These are phyloP conservation scores for Fusarium guadeloupense DNA, from an alignment of 2,329 filamentous ascomycete species.

Conservation along the genomic window DNA sequence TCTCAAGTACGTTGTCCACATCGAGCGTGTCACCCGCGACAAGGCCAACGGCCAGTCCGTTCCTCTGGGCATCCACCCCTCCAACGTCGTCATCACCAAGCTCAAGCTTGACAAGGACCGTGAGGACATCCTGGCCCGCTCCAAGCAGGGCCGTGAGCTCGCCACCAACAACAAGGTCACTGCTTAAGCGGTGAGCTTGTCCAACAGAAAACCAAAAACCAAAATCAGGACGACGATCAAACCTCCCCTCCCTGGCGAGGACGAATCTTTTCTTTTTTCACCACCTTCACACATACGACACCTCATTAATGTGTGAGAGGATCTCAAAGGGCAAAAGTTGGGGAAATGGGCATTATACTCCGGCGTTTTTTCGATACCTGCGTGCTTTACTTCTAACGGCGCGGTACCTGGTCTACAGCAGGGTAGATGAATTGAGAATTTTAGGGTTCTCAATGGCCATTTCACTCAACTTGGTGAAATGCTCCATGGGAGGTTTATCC, in stretches of 20 bases:
- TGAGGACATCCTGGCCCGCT: conserved; percentile 87
- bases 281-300: conserved; percentile 26
- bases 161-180: conserved; percentile 76
- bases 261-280: conserved; percentile 33
- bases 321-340: conserved; percentile 41
- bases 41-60: conserved; percentile 98
- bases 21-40: conserved; percentile 96
- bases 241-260: conserved; percentile 35
- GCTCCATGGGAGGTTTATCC: conserved; percentile 80
- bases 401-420: conserved; percentile 48
- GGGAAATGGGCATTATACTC: conserved; percentile 53
- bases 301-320: conserved; percentile 10
- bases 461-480: conserved; percentile 73
- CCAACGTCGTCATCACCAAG: conserved; percentile 98
- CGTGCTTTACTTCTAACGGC: conserved; percentile 40
- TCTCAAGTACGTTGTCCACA: conserved; percentile 96
- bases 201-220: conserved; percentile 37
- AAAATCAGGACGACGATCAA: conserved; percentile 32
- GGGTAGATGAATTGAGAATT: conserved; percentile 57
- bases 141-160: conserved; percentile 81
- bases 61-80: conserved; percentile 92
- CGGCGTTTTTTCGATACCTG: conserved; percentile 50
- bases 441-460: conserved; percentile 73
- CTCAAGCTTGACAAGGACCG: conserved; percentile 98
- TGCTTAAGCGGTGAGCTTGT: conserved; percentile 52